Evolutionary conservation across 768 basidiomycete species (phyloP).

Genomic region (Albatrellus ellisii): DNA sequence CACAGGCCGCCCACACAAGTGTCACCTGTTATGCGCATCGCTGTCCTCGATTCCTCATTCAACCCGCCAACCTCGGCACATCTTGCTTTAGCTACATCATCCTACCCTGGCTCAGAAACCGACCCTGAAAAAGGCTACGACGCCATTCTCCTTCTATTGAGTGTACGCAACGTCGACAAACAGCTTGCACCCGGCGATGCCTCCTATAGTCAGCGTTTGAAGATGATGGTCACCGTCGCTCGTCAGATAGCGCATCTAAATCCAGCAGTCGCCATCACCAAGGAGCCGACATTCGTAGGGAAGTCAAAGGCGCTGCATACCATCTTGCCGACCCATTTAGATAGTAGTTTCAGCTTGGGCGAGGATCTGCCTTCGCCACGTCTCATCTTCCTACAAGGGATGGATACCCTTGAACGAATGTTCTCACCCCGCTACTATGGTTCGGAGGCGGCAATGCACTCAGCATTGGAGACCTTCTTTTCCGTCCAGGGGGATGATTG

Average conservation of each 20-base stretch:
- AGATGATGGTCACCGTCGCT: constrained; percentile 76
- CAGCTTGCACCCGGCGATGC: constrained; percentile 55
- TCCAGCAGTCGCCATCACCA: constrained; percentile 68
- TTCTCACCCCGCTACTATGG: constrained; percentile 66
- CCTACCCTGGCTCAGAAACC: constrained; percentile 6
- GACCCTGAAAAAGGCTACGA: constrained; percentile 47
- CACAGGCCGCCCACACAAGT: too few relatives aligned
- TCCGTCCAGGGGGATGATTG: constrained; percentile 40
- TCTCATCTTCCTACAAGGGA: constrained; percentile 65
- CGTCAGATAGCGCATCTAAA: constrained; percentile 31
- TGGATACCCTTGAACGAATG: constrained; percentile 77
- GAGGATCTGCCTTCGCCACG: constrained; percentile 14
- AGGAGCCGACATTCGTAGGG: constrained; percentile 81
- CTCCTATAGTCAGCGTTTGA: constrained; percentile 60
- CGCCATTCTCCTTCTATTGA: constrained; percentile 67
- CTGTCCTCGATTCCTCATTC: constrained; percentile 85
- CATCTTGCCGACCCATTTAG: constrained; percentile 31
- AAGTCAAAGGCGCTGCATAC: constrained; percentile 52
- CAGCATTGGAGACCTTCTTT: constrained; percentile 45
- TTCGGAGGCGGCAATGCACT: constrained; percentile 37
- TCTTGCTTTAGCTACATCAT: constrained; percentile 45
- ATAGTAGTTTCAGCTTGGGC: constrained; percentile 4
- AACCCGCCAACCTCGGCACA: constrained; percentile 88
- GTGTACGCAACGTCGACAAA: constrained; percentile 84
- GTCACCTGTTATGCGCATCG: too few relatives aligned